Evolutionary conservation across 2,329 filamentous ascomycete species (phyloP), one percentile per base, ranked within the genome.

Genomic region (Pseudogymnoascus sp.): DNA sequence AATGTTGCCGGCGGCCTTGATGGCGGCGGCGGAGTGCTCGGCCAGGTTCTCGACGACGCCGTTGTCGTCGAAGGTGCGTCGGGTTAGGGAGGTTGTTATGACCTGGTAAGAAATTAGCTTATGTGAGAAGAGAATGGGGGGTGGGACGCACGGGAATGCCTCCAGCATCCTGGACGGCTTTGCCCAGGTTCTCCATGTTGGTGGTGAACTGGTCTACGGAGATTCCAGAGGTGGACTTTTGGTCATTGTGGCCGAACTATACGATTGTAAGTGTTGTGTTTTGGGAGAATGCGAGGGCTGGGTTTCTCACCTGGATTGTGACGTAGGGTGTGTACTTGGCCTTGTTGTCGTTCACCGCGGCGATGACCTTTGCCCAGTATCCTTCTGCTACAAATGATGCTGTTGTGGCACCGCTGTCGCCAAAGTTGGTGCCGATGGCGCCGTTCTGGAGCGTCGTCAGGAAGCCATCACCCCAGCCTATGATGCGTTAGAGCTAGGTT

Each of bases 231-330:
- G 67, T 70, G 1, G 67, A 6, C 62, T 79, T 79, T 62, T 79
- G 77, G 67, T 80, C 78, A 63, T 80, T 80, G 67, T 80, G 77
- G 7, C 77, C 77, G 60, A 79, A 79, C 58, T 62, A 67, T 6
- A 3, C 34, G 3, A 16, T 30, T 12, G 12, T 32, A n/a, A 59
- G 25, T 50, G 28, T 14, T 38, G 22, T 50, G 6, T 7, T 22
- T 4, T 4, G 22, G 25, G 22, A 25, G 14, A 8, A 12, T 30
- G 25, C 2, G 8, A 18, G 14, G 9, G 14, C 2, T 2, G n/a
- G 8, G n/a, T 7, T 28, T 18, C 20, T 16, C 54, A 74, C 72
- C 71, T 81, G 68, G 2, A 79, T 77, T 0, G 77, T 79, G 16
- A 79, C 76, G 37, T 74, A 79, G 1, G 77, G 73, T 1, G 68